Evolutionary conservation across 345 rosid genomes (phyloP).

Genomic region (Rhodamnia argentea): DNA sequence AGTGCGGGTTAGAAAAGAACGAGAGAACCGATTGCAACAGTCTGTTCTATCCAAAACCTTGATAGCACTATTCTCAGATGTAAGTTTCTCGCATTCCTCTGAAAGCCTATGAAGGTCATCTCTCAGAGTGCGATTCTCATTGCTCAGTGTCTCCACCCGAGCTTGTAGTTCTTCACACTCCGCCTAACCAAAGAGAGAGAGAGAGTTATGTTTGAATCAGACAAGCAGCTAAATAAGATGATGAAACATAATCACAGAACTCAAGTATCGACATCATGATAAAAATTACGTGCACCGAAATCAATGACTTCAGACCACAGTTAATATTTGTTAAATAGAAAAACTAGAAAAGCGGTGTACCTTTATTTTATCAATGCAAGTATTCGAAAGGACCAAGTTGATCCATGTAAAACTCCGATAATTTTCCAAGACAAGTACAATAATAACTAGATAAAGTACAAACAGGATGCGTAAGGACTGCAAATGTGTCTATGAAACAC

Average conservation of each 20-base stretch:
- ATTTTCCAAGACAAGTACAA: neutral
- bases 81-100: conserved; percentile 78
- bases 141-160: conserved; percentile 55
- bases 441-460: neutral
- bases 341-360: neutral
- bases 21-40: neutral
- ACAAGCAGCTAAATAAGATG: neutral
- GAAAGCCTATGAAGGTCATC: conserved; percentile 82
- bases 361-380: neutral
- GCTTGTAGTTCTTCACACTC: conserved; percentile 91
- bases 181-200: conserved; percentile 27
- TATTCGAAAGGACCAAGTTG: neutral
- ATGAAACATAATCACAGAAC: neutral
- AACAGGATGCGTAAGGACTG: neutral
- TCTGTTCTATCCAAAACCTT: conserved; percentile 31
- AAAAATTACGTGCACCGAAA: neutral
- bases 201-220: neutral
- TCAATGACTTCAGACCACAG: neutral
- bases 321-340: neutral
- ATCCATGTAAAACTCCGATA: neutral
- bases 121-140: conserved; percentile 54
- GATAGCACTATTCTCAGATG: conserved; percentile 68
- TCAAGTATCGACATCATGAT: neutral
- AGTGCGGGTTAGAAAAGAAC: neutral
- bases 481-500: neutral